Percentiles rank a stretch among this genome's conserved stretches.
Evolutionary conservation across 2,329 filamentous ascomycete genomes (phyloP).

Genomic region (Clarireedia homoeocarpa): DNA sequence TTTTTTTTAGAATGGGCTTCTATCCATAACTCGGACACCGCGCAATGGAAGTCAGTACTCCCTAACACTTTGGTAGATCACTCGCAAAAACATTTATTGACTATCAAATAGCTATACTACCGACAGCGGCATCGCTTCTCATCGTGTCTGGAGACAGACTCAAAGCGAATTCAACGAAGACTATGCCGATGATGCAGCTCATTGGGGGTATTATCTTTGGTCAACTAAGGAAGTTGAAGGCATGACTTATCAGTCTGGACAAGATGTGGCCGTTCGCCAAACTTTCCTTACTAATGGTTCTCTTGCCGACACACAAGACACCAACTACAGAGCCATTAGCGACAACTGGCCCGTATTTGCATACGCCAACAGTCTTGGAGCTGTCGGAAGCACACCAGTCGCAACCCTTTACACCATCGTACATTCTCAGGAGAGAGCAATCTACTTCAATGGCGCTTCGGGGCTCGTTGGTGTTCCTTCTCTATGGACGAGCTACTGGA

Average conservation of each 20-base stretch:
- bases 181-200: constrained; percentile 41
- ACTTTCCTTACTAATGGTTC: constrained; percentile 56
- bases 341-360: constrained; percentile 75
- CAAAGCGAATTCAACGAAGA: constrained; percentile 27
- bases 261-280: constrained; percentile 54
- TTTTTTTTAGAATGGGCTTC: constrained; percentile 57
- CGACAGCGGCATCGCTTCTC: constrained; percentile 19
- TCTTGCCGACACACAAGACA: constrained; percentile 58
- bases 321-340: constrained; percentile 56
- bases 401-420: constrained; percentile 23
- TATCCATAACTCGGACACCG: constrained; percentile 46
- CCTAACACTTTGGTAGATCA: constrained; percentile 38
- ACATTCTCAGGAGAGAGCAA: constrained; percentile 24
- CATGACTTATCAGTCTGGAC: constrained; percentile 61
- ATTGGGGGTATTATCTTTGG: constrained; percentile 78
- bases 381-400: constrained; percentile 15
- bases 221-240: constrained; percentile 51
- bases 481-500: constrained; percentile 70
- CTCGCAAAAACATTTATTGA: constrained; percentile 48
- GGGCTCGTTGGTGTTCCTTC: constrained; percentile 60
- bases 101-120: constrained; percentile 25
- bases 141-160: constrained; percentile 18
- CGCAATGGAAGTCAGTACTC: constrained; percentile 56
- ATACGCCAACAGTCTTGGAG: constrained; percentile 37
- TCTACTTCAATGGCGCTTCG: constrained; percentile 27